Evolutionary conservation across 148 eudicot species (phyloP).

Genomic region (Rhododendron mucronatum): DNA sequence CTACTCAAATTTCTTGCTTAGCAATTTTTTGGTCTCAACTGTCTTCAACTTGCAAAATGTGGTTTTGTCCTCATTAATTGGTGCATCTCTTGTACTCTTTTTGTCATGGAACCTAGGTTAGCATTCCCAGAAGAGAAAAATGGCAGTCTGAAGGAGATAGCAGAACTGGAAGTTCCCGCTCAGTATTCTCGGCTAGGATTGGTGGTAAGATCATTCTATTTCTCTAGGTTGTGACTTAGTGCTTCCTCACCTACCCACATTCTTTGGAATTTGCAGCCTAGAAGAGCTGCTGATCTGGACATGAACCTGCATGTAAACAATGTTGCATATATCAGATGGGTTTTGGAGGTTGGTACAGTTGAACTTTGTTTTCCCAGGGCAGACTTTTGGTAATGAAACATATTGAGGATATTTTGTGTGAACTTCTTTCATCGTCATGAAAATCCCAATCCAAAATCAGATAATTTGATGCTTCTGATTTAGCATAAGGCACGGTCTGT

Average conservation of each 20-base stretch:
- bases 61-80: neutral
- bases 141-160: constrained; percentile 75
- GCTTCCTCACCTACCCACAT: constrained; percentile 7
- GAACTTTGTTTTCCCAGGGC: neutral
- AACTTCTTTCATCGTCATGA: neutral
- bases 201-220: constrained; percentile 46
- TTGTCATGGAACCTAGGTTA: constrained; percentile 37
- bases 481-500: neutral
- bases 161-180: constrained; percentile 75
- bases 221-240: neutral
- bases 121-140: constrained; percentile 85
- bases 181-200: constrained; percentile 60
- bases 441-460: neutral
- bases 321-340: constrained; percentile 96
- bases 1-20: neutral
- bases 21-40: neutral
- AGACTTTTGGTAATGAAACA: neutral
- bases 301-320: constrained; percentile 98
- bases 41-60: neutral
- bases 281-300: constrained; percentile 96
- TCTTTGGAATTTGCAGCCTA: constrained; percentile 52
- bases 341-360: constrained; percentile 65
- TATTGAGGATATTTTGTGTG: neutral
- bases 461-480: neutral
- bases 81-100: neutral